Evolutionary conservation across 78 protist species (phyloP).

Genomic region (Pigoraptor vietnamica): DNA sequence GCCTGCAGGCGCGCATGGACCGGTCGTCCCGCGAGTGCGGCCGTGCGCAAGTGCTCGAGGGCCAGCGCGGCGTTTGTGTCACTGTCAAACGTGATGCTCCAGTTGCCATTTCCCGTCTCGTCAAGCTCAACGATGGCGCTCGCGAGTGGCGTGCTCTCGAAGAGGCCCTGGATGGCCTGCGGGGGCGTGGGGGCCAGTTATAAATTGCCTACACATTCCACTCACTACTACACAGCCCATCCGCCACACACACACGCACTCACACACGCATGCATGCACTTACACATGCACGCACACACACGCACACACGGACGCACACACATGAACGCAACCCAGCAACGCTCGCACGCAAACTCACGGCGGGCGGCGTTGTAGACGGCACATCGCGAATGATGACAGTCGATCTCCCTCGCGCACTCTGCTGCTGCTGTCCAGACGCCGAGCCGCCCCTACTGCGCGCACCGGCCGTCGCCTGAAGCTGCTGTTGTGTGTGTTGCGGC

Average conservation of each 20-base stretch:
- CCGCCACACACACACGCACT: too few species aligned
- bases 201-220: too few species aligned
- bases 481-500: neutral
- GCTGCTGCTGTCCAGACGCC: neutral
- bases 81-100: neutral
- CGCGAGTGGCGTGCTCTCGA: neutral
- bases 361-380: neutral
- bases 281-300: neutral
- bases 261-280: too few species aligned
- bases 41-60: neutral
- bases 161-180: neutral
- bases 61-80: neutral
- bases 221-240: too few species aligned
- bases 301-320: neutral
- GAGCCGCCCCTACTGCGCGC: neutral
- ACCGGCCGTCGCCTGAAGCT: neutral
- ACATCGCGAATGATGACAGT: neutral
- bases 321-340: neutral
- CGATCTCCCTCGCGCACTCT: too few species aligned
- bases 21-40: neutral
- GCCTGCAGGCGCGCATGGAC: neutral
- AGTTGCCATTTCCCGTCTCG: neutral
- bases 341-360: too few species aligned
- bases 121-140: neutral
- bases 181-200: too few species aligned